Evolutionary conservation across 2,329 filamentous ascomycete species (phyloP).

Genomic region (Lachnellula willkommii): DNA sequence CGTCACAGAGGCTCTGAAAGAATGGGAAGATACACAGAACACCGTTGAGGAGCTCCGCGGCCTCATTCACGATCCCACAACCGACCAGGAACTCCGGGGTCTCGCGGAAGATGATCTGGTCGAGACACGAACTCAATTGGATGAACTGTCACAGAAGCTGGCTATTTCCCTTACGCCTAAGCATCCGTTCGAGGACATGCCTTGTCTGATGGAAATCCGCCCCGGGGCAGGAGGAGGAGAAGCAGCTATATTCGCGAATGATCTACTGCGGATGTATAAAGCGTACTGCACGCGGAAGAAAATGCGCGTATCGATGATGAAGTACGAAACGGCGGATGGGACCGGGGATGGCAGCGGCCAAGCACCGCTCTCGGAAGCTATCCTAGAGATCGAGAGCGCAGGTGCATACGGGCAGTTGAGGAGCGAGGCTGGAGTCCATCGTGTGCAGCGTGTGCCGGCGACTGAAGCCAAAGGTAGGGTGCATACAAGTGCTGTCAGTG

Average conservation of each 20-base stretch:
- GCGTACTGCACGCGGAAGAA: constrained; percentile 66
- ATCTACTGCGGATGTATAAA: constrained; percentile 86
- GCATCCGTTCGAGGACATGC: constrained; percentile 84
- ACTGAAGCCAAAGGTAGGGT: constrained; percentile 89
- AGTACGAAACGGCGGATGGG: constrained; percentile 72
- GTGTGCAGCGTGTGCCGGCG: constrained; percentile 86
- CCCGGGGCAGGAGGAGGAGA: constrained; percentile 90
- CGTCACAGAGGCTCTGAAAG: constrained; percentile 51
- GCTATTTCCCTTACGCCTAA: constrained; percentile 75
- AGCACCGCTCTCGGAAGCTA: constrained; percentile 73
- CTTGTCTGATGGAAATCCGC: constrained; percentile 85
- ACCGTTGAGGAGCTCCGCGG: constrained; percentile 49
- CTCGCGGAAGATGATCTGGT: constrained; percentile 78
- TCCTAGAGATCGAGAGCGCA: constrained; percentile 72
- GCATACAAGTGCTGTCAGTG: constrained; percentile 86
- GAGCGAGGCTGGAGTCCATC: constrained; percentile 87
- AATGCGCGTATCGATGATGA: constrained; percentile 63
- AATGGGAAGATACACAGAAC: constrained; percentile 51
- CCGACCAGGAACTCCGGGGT: constrained; percentile 64
- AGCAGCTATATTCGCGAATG: constrained; percentile 82
- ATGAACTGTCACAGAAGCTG: constrained; percentile 59
- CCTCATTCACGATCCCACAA: constrained; percentile 40
- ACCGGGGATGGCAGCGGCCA: constrained; percentile 54
- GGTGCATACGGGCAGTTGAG: constrained; percentile 79
- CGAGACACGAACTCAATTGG: constrained; percentile 57